Percentiles rank a stretch among this genome's conserved stretches.
phyloP scores from a whole-genome alignment of 108 stramenopile genomes.

The Heterococcus sp. region DNA sequence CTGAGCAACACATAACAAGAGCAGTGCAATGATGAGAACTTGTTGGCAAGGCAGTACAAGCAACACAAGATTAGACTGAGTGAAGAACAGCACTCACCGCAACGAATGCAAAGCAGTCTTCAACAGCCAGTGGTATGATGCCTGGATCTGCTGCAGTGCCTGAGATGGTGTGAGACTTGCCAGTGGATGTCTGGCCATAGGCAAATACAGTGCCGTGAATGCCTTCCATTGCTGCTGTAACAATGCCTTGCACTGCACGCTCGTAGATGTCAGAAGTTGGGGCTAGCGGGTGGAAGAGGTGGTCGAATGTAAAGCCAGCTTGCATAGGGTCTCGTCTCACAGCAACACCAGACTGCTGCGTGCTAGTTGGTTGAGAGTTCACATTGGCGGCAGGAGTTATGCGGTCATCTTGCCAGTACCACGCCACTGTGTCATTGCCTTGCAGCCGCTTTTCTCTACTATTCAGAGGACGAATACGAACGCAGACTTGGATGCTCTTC shows the following conservation, averaged over 20 bases:
- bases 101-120: conserved; percentile 53
- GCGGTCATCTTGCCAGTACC: conserved; percentile 29
- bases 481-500: conserved; percentile 47
- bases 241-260: conserved; percentile 25
- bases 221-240: conserved; percentile 39
- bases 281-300: conserved; percentile 30
- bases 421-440: conserved; percentile 8
- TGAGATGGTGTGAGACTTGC: conserved; percentile 59
- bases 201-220: conserved; percentile 49
- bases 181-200: conserved; percentile 57
- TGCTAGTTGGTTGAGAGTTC: neutral
- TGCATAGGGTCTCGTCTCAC: neutral
- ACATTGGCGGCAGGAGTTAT: neutral
- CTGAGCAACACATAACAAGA: conserved; percentile 3
- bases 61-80: neutral
- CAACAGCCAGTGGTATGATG: conserved; percentile 53
- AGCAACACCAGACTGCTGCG: neutral
- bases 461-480: conserved; percentile 48
- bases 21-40: neutral
- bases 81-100: neutral
- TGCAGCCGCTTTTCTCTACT: conserved; percentile 28
- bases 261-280: conserved; percentile 37
- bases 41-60: neutral
- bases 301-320: conserved; percentile 24
- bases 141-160: conserved; percentile 48